These are phyloP conservation scores for Camellia japonica DNA, from an alignment of 148 eudicot genomes.

Conservation along the genomic window DNA sequence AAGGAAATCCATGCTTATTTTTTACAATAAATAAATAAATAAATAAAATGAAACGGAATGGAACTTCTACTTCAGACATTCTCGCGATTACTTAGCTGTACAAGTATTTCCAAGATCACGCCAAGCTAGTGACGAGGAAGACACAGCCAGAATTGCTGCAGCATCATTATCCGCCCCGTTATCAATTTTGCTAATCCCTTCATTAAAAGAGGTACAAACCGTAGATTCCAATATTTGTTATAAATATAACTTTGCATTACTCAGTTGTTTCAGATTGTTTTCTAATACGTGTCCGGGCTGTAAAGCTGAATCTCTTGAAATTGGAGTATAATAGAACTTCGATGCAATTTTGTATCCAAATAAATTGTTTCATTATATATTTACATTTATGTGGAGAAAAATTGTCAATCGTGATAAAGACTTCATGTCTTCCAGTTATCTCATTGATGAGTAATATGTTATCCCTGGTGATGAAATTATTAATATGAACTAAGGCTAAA, in stretches of 20 bases:
- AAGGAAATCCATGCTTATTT: background rate
- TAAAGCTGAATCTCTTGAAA: no score
- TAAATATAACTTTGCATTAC: background rate
- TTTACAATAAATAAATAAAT: background rate
- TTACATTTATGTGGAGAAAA: no score
- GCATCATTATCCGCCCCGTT: conserved; percentile 63
- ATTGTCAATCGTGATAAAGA: no score
- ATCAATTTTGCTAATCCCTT: conserved; percentile 73
- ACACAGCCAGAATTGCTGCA: conserved; percentile 53
- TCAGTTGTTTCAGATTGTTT: background rate
- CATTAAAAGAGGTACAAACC: conserved; percentile 72
- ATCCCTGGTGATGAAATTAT: no score
- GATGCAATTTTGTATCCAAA: no score
- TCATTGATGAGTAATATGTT: no score
- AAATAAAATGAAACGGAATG: background rate
- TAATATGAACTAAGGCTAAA: no score
- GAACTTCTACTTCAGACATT: conserved; percentile 43
- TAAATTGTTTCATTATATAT: no score
- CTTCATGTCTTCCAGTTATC: no score
- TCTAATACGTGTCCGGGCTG: background rate
- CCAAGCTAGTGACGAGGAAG: conserved; percentile 61
- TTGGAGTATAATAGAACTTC: no score
- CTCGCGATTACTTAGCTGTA: conserved; percentile 59
- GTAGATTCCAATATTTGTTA: background rate
- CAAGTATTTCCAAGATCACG: conserved; percentile 60